Evolutionary conservation across 1,284 basidiomycete species (phyloP).

Genomic region (Pterula multifida): DNA sequence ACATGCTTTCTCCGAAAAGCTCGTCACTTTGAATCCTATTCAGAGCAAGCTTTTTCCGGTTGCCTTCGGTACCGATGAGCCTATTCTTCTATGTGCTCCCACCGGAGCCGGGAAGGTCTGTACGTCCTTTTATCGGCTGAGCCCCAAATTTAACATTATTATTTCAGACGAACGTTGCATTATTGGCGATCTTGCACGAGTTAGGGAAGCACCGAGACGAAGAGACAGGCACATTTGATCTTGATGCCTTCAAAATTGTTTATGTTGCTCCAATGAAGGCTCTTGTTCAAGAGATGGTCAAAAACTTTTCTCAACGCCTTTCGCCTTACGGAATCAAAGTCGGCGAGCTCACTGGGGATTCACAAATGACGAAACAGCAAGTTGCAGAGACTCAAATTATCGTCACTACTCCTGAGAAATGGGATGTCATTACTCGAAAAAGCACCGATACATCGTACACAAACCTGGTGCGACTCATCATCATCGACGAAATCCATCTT

Average conservation of each 20-base stretch:
- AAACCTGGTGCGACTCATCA: conserved; percentile 92
- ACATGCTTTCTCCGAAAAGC: conserved; percentile 76
- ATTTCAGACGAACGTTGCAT: conserved; percentile 89
- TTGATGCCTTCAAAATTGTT: conserved; percentile 92
- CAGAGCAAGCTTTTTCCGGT: conserved; percentile 90
- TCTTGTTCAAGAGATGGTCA: conserved; percentile 94
- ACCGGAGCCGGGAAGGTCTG: conserved; percentile 96
- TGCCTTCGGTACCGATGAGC: conserved; percentile 92
- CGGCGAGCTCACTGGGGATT: conserved; percentile 94
- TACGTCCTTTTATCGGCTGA: conserved; percentile 8
- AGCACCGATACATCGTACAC: conserved; percentile 95
- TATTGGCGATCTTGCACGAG: conserved; percentile 87
- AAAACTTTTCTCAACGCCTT: conserved; percentile 83
- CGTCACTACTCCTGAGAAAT: conserved; percentile 98
- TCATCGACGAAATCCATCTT: conserved; percentile 97
- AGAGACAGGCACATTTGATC: conserved; percentile 75
- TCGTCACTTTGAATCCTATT: conserved; percentile 82
- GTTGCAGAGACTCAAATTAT: conserved; percentile 98
- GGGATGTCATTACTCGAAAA: conserved; percentile 99
- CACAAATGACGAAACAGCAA: conserved; percentile 97
- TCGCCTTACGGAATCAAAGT: conserved; percentile 78
- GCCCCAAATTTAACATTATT: conserved; percentile 6
- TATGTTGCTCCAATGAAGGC: conserved; percentile 99
- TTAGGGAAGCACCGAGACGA: conserved; percentile 79
- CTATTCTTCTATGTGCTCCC: conserved; percentile 92